These are phyloP conservation scores for Agaricus sinodeliciosus DNA, from an alignment of 768 basidiomycete species.

Conservation along the genomic window DNA sequence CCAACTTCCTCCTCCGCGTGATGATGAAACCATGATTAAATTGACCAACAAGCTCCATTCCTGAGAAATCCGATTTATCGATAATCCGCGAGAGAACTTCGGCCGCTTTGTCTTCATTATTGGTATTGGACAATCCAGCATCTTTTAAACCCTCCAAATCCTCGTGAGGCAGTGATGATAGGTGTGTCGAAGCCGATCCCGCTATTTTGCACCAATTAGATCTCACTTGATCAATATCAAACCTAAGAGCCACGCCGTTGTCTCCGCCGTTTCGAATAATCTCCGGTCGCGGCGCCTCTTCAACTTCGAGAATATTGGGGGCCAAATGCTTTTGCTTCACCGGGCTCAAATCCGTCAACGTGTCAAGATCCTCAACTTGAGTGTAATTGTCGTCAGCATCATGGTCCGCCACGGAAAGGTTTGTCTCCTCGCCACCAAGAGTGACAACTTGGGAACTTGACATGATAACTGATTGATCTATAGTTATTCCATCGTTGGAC, in stretches of 20 bases:
- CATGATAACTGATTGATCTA: neutral
- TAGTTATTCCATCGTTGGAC: neutral
- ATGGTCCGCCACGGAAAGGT: neutral
- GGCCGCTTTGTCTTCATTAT: conserved; percentile 48
- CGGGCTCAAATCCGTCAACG: conserved; percentile 16
- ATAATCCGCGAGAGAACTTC: conserved; percentile 79
- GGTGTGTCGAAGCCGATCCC: neutral
- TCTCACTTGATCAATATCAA: conserved; percentile 21
- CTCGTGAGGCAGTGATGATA: neutral
- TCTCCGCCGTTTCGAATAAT: conserved; percentile 29
- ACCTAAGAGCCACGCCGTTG: conserved; percentile 22
- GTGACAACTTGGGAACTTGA: neutral
- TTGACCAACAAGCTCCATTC: conserved; percentile 86
- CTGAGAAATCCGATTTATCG: conserved; percentile 75
- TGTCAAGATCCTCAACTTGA: conserved; percentile 16
- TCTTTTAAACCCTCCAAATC: conserved; percentile 16
- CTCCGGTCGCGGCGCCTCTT: conserved; percentile 26
- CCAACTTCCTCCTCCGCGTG: conserved; percentile 47
- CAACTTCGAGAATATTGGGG: conserved; percentile 6
- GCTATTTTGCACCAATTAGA: conserved; percentile 12
- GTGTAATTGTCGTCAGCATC: neutral
- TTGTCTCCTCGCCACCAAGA: neutral
- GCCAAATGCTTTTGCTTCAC: conserved; percentile 11
- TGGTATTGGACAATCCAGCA: conserved; percentile 34
- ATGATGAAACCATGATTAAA: conserved; percentile 97